These are phyloP conservation scores for Fusarium lateritium DNA, from an alignment of 2,329 filamentous ascomycete genomes.

Conservation along the genomic window DNA sequence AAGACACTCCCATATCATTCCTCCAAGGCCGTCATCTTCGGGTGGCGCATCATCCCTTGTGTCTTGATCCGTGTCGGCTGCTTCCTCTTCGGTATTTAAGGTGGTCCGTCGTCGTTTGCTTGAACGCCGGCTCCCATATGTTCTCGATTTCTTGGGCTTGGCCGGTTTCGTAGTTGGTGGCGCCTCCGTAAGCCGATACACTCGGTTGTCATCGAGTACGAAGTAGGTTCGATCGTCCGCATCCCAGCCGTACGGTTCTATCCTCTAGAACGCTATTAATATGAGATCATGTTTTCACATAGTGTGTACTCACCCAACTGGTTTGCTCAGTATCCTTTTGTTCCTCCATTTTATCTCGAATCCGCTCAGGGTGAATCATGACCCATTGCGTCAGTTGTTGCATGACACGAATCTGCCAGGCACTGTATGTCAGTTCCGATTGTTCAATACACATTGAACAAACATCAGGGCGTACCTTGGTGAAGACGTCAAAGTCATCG, in stretches of 20 bases:
- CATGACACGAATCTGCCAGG: conserved; percentile 76
- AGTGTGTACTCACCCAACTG: conserved; percentile 78
- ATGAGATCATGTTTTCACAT: background rate
- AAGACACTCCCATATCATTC: conserved; percentile 91
- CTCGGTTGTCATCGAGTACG: conserved; percentile 91
- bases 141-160: conserved; percentile 75
- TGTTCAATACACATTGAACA: too few relatives aligned
- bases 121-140: conserved; percentile 69
- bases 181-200: conserved; percentile 90
- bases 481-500: conserved; percentile 83
- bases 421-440: conserved; percentile 1
- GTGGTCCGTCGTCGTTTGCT: conserved; percentile 80
- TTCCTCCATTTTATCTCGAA: conserved; percentile 89
- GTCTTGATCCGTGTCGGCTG: conserved; percentile 56
- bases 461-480: conserved; percentile 72
- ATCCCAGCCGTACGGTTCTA: conserved; percentile 92
- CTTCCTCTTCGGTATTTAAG: conserved; percentile 50
- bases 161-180: conserved; percentile 74
- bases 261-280: conserved; percentile 65
- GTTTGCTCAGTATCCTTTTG: conserved; percentile 85
- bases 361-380: conserved; percentile 87
- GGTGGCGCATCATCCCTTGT: conserved; percentile 50
- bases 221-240: conserved; percentile 88
- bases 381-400: conserved; percentile 93
- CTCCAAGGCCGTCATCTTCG: conserved; percentile 77